phyloP scores from a whole-genome alignment of 2,329 filamentous ascomycete genomes.

The Epichloe coenophiala region DNA sequence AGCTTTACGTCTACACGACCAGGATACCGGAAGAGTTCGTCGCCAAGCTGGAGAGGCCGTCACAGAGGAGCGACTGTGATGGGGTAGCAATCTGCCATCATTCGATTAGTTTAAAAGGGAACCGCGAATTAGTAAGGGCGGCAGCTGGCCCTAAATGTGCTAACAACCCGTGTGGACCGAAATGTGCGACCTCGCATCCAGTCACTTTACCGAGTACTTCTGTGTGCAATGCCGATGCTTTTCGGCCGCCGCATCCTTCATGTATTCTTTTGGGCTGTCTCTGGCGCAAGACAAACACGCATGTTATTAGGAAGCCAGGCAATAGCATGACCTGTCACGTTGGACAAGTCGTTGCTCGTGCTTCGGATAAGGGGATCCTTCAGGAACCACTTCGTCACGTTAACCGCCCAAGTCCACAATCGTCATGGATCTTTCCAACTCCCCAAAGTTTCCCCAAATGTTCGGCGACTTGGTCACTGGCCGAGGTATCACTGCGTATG shows the following conservation, averaged over 20 bases:
- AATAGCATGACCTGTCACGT: neutral
- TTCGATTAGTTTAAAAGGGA: no score
- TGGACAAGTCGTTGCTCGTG: neutral
- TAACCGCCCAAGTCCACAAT: neutral
- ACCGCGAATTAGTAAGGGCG: no score
- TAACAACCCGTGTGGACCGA: no score
- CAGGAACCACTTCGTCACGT: neutral
- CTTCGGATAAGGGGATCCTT: neutral
- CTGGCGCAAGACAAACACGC: no score
- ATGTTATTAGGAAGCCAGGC: neutral
- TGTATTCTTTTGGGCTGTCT: neutral
- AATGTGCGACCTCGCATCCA: no score
- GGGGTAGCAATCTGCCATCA: no score
- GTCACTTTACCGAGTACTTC: no score
- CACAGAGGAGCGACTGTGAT: no score
- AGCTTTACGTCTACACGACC: no score
- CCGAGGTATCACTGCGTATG: conserved; percentile 1
- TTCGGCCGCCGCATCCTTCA: neutral
- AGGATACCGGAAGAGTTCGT: no score
- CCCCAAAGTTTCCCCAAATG: neutral
- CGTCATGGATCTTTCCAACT: neutral
- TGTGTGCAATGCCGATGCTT: conserved; percentile 1
- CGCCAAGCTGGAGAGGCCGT: no score
- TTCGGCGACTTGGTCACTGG: neutral
- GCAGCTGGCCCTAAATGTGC: no score